phyloP scores from a whole-genome alignment of 345 rosid genomes.

The Rhodomyrtus tomentosa region DNA sequence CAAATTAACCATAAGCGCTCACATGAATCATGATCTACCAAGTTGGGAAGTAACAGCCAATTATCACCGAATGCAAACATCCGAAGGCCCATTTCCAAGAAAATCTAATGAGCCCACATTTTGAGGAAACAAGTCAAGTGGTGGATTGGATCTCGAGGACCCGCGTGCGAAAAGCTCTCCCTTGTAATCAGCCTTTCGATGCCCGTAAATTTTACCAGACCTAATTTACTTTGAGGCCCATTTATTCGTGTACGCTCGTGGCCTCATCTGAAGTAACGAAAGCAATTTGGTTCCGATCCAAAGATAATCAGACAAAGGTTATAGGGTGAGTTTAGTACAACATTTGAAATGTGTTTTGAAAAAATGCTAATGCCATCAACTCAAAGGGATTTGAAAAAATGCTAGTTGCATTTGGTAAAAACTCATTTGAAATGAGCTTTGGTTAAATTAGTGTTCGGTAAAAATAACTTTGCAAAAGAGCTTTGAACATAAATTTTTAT shows the following conservation, averaged over 20 bases:
- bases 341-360: too few relatives aligned
- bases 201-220: not conserved
- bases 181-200: not conserved
- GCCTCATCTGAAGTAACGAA: not conserved
- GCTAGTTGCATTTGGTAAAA: too few relatives aligned
- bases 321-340: too few relatives aligned
- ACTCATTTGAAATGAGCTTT: too few relatives aligned
- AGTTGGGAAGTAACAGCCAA: not conserved
- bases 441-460: too few relatives aligned
- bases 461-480: too few relatives aligned
- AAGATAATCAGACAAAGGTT: not conserved
- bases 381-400: too few relatives aligned
- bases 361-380: too few relatives aligned
- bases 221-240: not conserved
- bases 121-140: not conserved
- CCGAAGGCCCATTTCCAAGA: not conserved
- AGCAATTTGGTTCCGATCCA: too few relatives aligned
- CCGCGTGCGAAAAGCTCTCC: fast-evolving
- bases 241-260: fast-evolving
- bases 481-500: too few relatives aligned
- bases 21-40: not conserved
- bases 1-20: fast-evolving
- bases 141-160: fast-evolving
- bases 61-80: not conserved
- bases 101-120: not conserved